Percentiles rank a stretch among this genome's conserved stretches.
Evolutionary conservation across 805 yeast species (phyloP).

Genomic region (Sugiyamaella qingdaonensis): DNA sequence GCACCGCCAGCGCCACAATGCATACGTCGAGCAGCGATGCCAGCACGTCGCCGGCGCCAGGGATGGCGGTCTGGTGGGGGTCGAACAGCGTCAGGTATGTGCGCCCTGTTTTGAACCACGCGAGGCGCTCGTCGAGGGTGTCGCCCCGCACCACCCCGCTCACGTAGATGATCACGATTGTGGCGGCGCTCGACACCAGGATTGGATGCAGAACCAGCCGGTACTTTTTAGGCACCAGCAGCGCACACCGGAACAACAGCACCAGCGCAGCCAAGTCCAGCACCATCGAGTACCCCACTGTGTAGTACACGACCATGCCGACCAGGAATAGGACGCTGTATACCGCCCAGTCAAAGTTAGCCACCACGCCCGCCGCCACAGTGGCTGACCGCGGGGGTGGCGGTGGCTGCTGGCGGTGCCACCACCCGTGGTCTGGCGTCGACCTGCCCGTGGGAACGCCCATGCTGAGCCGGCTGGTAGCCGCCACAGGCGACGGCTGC

Average conservation of each 20-base stretch:
- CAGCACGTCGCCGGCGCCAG: constrained; percentile 80
- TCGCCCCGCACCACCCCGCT: constrained; percentile 49
- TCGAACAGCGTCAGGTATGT: constrained; percentile 59
- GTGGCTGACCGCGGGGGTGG: constrained; percentile 26
- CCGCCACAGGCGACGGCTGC: constrained; percentile 6
- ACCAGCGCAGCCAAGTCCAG: constrained; percentile 61
- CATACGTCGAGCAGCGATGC: constrained; percentile 70
- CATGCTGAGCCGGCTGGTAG: constrained; percentile 4
- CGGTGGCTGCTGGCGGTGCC: constrained; percentile 7
- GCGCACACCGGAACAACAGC: constrained; percentile 49
- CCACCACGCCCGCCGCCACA: constrained; percentile 38
- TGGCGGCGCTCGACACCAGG: constrained; percentile 57
- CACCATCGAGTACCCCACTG: constrained; percentile 53
- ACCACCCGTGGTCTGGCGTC: background rate
- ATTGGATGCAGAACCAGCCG: constrained; percentile 66
- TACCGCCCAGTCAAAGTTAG: constrained; percentile 53
- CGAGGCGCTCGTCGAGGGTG: constrained; percentile 44
- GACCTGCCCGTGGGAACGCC: background rate
- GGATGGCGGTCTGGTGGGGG: constrained; percentile 40
- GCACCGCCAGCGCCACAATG: constrained; percentile 68
- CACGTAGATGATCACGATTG: constrained; percentile 60
- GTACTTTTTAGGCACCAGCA: constrained; percentile 44
- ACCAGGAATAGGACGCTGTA: constrained; percentile 45
- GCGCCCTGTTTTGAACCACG: constrained; percentile 63
- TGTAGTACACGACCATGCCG: constrained; percentile 59